Base-by-base conservation (phyloP, 2,329 filamentous ascomycete species). In the Alternaria infectoria region DNA sequence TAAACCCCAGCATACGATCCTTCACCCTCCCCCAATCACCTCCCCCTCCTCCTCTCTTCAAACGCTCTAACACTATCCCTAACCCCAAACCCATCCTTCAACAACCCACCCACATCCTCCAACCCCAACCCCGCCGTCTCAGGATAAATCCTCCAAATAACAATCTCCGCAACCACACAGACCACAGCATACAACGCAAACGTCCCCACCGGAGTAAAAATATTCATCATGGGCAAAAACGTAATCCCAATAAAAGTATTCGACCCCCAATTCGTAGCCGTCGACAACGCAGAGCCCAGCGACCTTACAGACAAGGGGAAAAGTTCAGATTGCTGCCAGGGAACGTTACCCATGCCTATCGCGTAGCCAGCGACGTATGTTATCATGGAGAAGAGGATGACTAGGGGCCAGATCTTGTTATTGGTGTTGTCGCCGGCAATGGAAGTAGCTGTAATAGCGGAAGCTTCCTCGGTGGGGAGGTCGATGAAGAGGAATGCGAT, bases 251-350 rank as follows among this genome's bases (percentile, higher is more conserved):
- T 86, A 17, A 96, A 78, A 63, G 96, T 96, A 77, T 98, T 98
- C 23, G 91, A 89, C 5, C 86, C 87, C 95, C 95, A 98, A 74
- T 91, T 97, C 7, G 92, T 96, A 6, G 90, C 90, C 8, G 94
- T 95, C 2, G 91, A 87, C 6, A 93, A 79, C 0, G 89, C 89
- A 61, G 90, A 92, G 26, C 92, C 92, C 2, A 93, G 80, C 5
- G 90, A 89, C 52, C 92, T 88, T 49, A 93, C 91, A 28, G 86
- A 85, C 51, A 94, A 84, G 1, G 93, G 91, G 75, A 97, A 97
- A 30, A 97, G 76, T 81, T 98, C 95, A 70, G 90, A 93, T 81
- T 97, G 94, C 86, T 97, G 95, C 95, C 95, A 98, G 0, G 95
- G 94, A 3, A 98, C 93, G 72, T 93, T 96, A 9, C 95, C 95